These are phyloP conservation scores for Colletotrichum tanaceti DNA, from an alignment of 2,329 filamentous ascomycete species.

Conservation along the genomic window DNA sequence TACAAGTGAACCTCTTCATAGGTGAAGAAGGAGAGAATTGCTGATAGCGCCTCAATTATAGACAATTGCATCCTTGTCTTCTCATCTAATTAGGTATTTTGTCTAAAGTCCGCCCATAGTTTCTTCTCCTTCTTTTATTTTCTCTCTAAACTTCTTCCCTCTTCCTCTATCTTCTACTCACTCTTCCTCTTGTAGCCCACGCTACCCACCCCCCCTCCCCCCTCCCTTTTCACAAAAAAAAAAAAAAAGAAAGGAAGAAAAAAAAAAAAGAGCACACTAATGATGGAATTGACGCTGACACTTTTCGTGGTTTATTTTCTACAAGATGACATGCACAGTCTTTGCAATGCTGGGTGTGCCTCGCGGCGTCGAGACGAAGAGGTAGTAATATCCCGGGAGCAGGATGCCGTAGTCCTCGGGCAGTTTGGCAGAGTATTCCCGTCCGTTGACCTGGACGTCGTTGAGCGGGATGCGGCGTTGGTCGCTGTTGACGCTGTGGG, in stretches of 20 bases:
- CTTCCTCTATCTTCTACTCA: no score
- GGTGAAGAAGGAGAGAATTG: neutral
- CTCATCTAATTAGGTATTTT: neutral
- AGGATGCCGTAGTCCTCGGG: slow-evolving; percentile 61
- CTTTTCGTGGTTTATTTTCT: neutral
- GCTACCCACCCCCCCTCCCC: no score
- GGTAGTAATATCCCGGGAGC: slow-evolving; percentile 65
- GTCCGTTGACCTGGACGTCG: slow-evolving; percentile 44
- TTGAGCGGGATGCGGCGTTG: slow-evolving; percentile 63
- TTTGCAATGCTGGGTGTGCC: slow-evolving; percentile 61
- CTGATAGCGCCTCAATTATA: neutral
- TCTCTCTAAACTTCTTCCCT: no score
- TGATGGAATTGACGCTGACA: no score
- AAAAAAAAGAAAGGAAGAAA: no score
- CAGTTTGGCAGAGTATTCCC: slow-evolving; percentile 54
- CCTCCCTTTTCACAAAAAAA: no score
- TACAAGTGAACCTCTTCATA: neutral
- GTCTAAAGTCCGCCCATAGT: neutral
- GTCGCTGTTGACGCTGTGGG: slow-evolving; percentile 69
- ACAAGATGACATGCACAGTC: slow-evolving; percentile 50
- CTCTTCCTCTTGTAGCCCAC: neutral
- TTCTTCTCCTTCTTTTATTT: no score
- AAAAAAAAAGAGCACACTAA: neutral
- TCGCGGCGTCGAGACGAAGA: slow-evolving; percentile 60
- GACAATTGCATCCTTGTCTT: neutral